Base-by-base conservation (phyloP, 2,329 filamentous ascomycete genomes). In the Plectosphaerella plurivora region DNA sequence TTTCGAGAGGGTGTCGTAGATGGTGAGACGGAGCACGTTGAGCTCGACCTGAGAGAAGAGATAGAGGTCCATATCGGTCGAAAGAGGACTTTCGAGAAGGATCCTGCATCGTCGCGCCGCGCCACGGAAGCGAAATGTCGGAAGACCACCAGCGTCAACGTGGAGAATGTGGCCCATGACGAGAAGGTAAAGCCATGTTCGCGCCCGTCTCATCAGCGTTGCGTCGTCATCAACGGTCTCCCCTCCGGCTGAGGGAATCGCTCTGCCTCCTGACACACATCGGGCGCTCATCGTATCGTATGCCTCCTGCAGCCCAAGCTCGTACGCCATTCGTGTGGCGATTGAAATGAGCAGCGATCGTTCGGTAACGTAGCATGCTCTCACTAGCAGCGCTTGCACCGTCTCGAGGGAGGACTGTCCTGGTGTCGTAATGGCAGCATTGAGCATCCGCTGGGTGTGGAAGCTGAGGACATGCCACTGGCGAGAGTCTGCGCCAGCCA, bases 361-460 rank as follows among this genome's bases (percentile, higher is more conserved):
- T 50, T 81, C 78, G 4, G 79, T 69, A 0, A 74, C 74, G 55
- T 81, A 82, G 51, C 75, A 77, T 1, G 77, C 76, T 47, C 76
- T 69, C 2, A 81, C 65, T 0, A 81, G 61, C 7, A 82, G 65
- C 4, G 78, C 76, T 52, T 82, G 78, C 0, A 82, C 63, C 0
- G 73, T 75, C 53, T 82, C 79, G 0, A 81, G 50, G 8, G 65
- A 68, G 12, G 68, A 68, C 25, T 47, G 53, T 2, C 35, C 45
- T 2, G 61, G 59, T 5, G 56, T 53, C 2, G 58, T 56, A 2
- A 69, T 53, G 3, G 63, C 63, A 1, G 74, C 61, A 36, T 74
- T 74, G 9, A 79, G 73, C 59, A 68, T 70, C 47, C 67, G 65
- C 53, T 73, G 73, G 5, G 73, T 65, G 45, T 75, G 70, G 5